Base-by-base conservation (phyloP, 495 filamentous ascomycete genomes). In the Penicillium roqueforti region DNA sequence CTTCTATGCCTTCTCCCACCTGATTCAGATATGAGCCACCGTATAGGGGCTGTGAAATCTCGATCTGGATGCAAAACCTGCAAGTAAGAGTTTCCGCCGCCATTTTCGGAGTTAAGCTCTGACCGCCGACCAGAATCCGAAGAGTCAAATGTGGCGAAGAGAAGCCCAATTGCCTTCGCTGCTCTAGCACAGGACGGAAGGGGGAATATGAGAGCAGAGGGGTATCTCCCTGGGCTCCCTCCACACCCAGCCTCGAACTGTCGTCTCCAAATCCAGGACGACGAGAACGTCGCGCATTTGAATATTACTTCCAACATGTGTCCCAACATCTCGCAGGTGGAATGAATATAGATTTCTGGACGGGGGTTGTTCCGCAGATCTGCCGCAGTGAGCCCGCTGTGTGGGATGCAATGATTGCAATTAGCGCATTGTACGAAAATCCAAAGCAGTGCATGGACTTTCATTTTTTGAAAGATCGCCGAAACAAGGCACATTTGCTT, bases 141-240 rank as follows among this genome's bases (percentile, higher is more conserved):
- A 76, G 77, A 57, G 83, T 87, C 25, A 86, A 87, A 68, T 87
- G 84, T 68, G 84, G 83, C 65, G 84, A 87, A 63, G 73, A 71
- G 53, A 82, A 80, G 47, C 83, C 84, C 4, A 56, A 61, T 3
- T 87, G 83, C 59, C 67, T 67, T 29, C 79, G 81, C 36, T 87
- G 84, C 56, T 64, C 80, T 16, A 67, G 57, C 41, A 79, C 76
- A 0, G 76, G 78, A 1, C 70, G 79, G 8, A 63, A 61, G 54
- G 81, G 79, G 55, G 76, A 78, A 19, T 68, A 62, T 42, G 55
- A 59, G 25, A 25, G 11, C 5, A 31, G 32, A 16, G 45, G 20
- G 6, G 23, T 19, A 2, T 31, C 20, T 22, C 26, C 50, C 7
- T 13, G 13, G 14, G 20, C 20, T 51, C 44, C 46, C 50, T 6